Evolutionary conservation across 2,329 filamentous ascomycete genomes (phyloP).

Genomic region (Penicillium sp.): DNA sequence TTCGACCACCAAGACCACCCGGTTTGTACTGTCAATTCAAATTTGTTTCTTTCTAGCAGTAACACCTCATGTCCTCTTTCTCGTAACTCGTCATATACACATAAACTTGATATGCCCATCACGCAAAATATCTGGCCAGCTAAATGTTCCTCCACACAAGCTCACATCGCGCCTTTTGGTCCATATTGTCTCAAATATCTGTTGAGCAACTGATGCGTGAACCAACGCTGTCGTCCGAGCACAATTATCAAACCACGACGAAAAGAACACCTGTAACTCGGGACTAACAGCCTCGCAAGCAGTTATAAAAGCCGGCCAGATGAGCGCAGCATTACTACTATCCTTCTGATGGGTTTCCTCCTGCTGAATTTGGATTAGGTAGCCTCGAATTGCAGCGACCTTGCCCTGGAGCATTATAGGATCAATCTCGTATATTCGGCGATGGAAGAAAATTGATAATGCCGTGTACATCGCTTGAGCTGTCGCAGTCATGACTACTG

Average conservation of each 20-base stretch:
- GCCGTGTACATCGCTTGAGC: conserved; percentile 18
- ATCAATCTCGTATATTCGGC: conserved; percentile 18
- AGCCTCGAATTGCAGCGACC: conserved; percentile 5
- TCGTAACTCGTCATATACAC: conserved; percentile 10
- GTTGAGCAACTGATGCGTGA: conserved; percentile 12
- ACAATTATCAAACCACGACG: conserved; percentile 15
- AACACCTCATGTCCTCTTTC: background rate
- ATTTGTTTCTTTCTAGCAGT: background rate
- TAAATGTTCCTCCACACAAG: conserved; percentile 2
- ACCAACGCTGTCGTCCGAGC: conserved; percentile 11
- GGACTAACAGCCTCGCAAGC: conserved; percentile 17
- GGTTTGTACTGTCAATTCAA: too few relatives aligned
- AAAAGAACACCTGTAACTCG: conserved; percentile 14
- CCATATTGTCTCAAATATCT: conserved; percentile 17
- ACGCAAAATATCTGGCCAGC: conserved; percentile 18
- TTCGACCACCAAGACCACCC: background rate
- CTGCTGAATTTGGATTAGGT: conserved; percentile 3
- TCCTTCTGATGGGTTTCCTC: background rate
- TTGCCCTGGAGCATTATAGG: conserved; percentile 10
- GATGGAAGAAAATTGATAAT: conserved; percentile 18
- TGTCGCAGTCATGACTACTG: background rate
- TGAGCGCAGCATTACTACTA: conserved; percentile 13
- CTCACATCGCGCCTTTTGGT: conserved; percentile 7
- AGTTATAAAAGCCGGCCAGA: conserved; percentile 23
- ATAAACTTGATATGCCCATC: conserved; percentile 15